Conservation (phyloP, 257 asterid species). For the Striga asiatica region DNA sequence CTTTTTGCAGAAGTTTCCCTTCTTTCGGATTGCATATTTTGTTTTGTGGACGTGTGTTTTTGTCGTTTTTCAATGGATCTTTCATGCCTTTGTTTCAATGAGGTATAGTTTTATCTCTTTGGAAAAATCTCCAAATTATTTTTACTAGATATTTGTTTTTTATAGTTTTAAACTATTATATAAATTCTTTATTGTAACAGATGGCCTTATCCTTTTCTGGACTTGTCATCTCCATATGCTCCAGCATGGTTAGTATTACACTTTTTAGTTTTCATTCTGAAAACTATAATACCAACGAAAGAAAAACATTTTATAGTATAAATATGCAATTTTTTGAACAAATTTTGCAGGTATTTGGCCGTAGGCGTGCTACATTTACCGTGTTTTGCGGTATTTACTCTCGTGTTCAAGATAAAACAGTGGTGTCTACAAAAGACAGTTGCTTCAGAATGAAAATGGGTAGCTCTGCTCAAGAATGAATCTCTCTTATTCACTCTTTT, state of each 20-base stretch:
- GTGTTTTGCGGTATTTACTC: slow-evolving; percentile 43
- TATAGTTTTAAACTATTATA: background rate
- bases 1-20: slow-evolving; percentile 64
- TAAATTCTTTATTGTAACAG: slow-evolving; percentile 21
- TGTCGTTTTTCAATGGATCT: slow-evolving; percentile 80
- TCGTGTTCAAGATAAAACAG: slow-evolving; percentile 37
- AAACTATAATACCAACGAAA: background rate
- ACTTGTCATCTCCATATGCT: slow-evolving; percentile 46
- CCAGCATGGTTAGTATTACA: slow-evolving; percentile 46
- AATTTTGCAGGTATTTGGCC: slow-evolving; percentile 49
- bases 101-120: slow-evolving; percentile 25
- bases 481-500: no score
- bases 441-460: no score
- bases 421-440: slow-evolving; percentile 6
- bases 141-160: background rate
- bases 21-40: slow-evolving; percentile 73
- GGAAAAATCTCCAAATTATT: no score
- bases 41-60: slow-evolving; percentile 53
- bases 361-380: slow-evolving; percentile 66
- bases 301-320: no score
- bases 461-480: no score
- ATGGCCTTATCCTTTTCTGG: slow-evolving; percentile 72
- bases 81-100: slow-evolving; percentile 51
- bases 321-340: background rate
- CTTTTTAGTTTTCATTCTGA: background rate